These are phyloP conservation scores for Microthyrium microscopicum DNA, from an alignment of 2,329 filamentous ascomycete species.

Conservation along the genomic window DNA sequence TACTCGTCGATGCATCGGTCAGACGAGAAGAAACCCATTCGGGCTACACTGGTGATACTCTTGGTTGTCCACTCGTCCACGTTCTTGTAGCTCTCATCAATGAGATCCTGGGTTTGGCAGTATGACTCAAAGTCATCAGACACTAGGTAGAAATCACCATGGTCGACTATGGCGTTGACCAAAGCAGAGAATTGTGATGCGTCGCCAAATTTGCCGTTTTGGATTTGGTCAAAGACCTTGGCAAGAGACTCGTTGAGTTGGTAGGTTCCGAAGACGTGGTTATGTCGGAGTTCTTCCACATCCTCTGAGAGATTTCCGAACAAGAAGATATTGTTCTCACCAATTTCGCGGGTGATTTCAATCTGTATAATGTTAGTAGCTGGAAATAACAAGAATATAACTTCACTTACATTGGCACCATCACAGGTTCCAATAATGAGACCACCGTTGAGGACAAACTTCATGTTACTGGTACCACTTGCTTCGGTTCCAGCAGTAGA, in stretches of 20 bases:
- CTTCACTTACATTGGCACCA: constrained; percentile 68
- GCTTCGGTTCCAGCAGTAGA: constrained; percentile 91
- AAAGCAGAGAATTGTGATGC: constrained; percentile 64
- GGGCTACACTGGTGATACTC: constrained; percentile 69
- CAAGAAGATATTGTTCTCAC: constrained; percentile 95
- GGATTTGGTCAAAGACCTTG: constrained; percentile 72
- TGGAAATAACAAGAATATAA: not conserved
- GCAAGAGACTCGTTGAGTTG: constrained; percentile 58
- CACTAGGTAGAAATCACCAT: constrained; percentile 94
- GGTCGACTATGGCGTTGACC: constrained; percentile 69
- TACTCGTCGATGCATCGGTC: constrained; percentile 96
- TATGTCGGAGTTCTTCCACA: constrained; percentile 86
- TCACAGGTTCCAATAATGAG: constrained; percentile 97
- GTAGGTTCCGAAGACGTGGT: constrained; percentile 70
- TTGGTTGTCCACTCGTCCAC: constrained; percentile 87
- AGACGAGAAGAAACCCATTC: constrained; percentile 96
- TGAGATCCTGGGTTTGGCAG: constrained; percentile 73
- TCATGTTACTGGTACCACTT: constrained; percentile 93
- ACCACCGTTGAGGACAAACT: constrained; percentile 94
- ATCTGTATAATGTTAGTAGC: constrained; percentile 36
- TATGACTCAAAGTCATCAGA: constrained; percentile 97
- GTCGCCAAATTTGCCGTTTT: constrained; percentile 65
- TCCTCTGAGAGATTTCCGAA: constrained; percentile 94
- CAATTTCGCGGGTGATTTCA: constrained; percentile 93
- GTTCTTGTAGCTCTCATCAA: constrained; percentile 83